These are phyloP conservation scores for Byssoonygena ceratinophila DNA, from an alignment of 2,329 filamentous ascomycete genomes.

Conservation along the genomic window DNA sequence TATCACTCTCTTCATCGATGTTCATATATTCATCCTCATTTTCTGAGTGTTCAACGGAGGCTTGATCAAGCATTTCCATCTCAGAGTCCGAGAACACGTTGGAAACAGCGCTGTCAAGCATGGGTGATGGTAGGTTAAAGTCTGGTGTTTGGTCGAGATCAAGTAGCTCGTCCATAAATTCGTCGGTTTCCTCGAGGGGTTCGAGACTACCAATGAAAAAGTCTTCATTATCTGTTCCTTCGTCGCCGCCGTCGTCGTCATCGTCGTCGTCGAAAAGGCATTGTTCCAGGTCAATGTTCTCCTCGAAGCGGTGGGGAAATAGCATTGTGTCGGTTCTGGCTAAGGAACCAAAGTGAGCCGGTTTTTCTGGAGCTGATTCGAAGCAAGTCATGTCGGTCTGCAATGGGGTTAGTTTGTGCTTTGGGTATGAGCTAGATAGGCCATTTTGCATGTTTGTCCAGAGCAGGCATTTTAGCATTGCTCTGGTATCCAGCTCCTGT, in stretches of 20 bases:
- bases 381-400: not conserved
- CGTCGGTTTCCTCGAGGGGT: not conserved
- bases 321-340: not conserved
- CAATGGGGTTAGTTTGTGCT: conserved; percentile 7
- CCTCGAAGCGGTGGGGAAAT: not conserved
- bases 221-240: not conserved
- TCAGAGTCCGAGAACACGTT: not conserved
- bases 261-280: conserved; percentile 1
- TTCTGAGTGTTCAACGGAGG: no score
- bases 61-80: conserved; percentile 1
- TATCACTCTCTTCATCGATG: not conserved
- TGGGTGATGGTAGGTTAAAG: conserved; percentile 4
- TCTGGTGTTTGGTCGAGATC: not conserved
- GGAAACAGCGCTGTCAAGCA: not conserved
- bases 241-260: no score
- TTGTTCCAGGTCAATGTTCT: not conserved
- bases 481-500: conserved; percentile 11
- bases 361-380: not conserved
- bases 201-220: not conserved
- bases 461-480: conserved; percentile 23
- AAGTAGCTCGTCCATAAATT: not conserved
- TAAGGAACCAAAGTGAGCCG: not conserved
- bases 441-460: conserved; percentile 27
- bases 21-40: not conserved
- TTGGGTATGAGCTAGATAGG: conserved; percentile 17